phyloP scores from a whole-genome alignment of 2,329 filamentous ascomycete species.

The Aureobasidium pullulans region DNA sequence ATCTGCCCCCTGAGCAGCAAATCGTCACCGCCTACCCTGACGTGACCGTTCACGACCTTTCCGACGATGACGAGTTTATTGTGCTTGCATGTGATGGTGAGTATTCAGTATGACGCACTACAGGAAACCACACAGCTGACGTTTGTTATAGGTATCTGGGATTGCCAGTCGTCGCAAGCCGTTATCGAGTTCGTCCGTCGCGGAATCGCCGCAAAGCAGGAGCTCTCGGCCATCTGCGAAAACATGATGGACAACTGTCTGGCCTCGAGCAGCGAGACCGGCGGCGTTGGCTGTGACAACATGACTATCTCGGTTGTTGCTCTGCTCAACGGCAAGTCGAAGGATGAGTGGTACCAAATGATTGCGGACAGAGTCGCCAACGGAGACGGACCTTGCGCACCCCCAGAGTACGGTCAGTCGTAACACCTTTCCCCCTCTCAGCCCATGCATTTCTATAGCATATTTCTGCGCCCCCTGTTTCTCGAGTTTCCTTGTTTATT shows the following conservation, averaged over 20 bases:
- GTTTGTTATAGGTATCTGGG: conserved; percentile 76
- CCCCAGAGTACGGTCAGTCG: conserved; percentile 97
- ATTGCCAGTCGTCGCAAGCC: conserved; percentile 96
- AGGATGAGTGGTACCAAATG: conserved; percentile 98
- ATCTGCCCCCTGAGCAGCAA: conserved; percentile 94
- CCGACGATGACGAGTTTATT: conserved; percentile 90
- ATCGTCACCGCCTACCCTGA: conserved; percentile 97
- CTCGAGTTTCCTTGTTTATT: conserved; percentile 8
- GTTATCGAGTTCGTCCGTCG: conserved; percentile 95
- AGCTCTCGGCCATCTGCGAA: conserved; percentile 90
- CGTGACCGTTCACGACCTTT: conserved; percentile 82
- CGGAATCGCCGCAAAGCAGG: conserved; percentile 93
- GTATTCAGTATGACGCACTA: conserved; percentile 25
- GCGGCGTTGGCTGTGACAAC: conserved; percentile 97
- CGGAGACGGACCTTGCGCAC: conserved; percentile 95
- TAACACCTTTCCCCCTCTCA: conserved; percentile 24
- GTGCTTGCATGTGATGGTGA: conserved; percentile 88
- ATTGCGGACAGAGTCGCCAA: conserved; percentile 89
- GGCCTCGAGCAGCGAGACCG: conserved; percentile 94
- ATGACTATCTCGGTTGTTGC: conserved; percentile 97
- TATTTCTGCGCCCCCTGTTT: not conserved
- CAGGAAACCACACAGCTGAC: conserved; percentile 12
- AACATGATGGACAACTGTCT: conserved; percentile 99
- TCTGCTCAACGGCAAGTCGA: conserved; percentile 81
- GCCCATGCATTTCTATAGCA: not conserved